These are phyloP conservation scores for Erythrophleum fordii DNA, from an alignment of 306 rosid species.

Conservation along the genomic window DNA sequence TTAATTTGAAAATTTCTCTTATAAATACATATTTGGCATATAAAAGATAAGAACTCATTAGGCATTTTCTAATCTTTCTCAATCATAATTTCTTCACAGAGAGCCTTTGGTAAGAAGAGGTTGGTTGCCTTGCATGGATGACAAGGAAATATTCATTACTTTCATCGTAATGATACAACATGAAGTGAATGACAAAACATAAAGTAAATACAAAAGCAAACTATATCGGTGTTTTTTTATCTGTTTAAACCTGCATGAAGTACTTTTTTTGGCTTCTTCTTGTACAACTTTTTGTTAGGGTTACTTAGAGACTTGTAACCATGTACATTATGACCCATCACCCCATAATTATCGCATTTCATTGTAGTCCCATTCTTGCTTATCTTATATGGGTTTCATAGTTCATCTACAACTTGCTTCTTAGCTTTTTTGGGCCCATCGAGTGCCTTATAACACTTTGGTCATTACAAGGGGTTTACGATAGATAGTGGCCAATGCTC, in stretches of 20 bases:
- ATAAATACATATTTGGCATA: too few relatives aligned
- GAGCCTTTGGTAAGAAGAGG: background rate
- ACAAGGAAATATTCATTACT: background rate
- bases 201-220: background rate
- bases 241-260: background rate
- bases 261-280: too few relatives aligned
- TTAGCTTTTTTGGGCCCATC: background rate
- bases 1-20: too few relatives aligned
- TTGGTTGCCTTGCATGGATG: background rate
- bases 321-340: background rate
- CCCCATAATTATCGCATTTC: background rate
- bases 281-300: background rate
- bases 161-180: too few relatives aligned
- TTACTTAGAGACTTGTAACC: background rate
- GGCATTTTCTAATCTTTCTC: too few relatives aligned
- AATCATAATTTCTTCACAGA: too few relatives aligned
- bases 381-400: background rate
- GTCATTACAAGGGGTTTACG: background rate
- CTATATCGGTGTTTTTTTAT: background rate
- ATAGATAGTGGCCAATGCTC: background rate
- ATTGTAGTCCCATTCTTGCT: background rate
- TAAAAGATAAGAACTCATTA: too few relatives aligned
- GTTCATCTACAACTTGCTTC: background rate
- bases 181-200: too few relatives aligned
- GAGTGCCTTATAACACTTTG: background rate